These are phyloP conservation scores for Bathelium albidoporum DNA, from an alignment of 495 filamentous ascomycete species.

Conservation along the genomic window DNA sequence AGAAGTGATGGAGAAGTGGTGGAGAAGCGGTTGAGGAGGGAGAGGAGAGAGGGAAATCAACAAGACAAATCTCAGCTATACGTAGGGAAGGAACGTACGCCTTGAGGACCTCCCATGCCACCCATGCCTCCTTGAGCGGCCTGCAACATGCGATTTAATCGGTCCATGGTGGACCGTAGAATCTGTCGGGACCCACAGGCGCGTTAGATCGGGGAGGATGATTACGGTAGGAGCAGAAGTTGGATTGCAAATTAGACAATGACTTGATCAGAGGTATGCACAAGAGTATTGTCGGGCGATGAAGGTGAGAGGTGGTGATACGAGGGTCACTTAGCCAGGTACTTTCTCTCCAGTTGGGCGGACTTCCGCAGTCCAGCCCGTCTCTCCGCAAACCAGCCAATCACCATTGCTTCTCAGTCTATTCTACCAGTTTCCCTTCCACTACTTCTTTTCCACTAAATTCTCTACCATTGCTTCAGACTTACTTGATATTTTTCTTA, in stretches of 20 bases:
- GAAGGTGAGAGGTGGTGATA: too few relatives aligned
- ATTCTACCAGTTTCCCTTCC: too few relatives aligned
- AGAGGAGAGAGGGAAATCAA: not conserved
- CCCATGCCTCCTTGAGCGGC: slow-evolving; percentile 53
- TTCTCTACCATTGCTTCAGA: too few relatives aligned
- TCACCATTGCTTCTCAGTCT: too few relatives aligned
- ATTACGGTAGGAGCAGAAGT: not conserved
- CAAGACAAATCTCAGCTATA: not conserved
- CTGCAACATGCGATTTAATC: slow-evolving; percentile 72
- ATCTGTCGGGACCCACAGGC: not conserved
- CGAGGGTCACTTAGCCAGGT: too few relatives aligned
- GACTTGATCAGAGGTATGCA: too few relatives aligned
- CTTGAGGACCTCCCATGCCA: slow-evolving; percentile 3
- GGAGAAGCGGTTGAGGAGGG: not conserved
- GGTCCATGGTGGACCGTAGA: slow-evolving; percentile 52
- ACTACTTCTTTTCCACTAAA: too few relatives aligned
- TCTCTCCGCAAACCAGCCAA: too few relatives aligned
- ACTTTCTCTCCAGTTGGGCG: too few relatives aligned
- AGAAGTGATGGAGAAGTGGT: not conserved
- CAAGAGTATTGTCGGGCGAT: too few relatives aligned
- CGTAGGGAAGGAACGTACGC: not conserved
- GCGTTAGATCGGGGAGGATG: not conserved
- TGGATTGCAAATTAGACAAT: not conserved
- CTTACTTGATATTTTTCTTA: not conserved
- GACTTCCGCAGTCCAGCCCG: too few relatives aligned